These are phyloP conservation scores for Jaltomata sinuosa DNA, from an alignment of 257 asterid species.

Conservation along the genomic window DNA sequence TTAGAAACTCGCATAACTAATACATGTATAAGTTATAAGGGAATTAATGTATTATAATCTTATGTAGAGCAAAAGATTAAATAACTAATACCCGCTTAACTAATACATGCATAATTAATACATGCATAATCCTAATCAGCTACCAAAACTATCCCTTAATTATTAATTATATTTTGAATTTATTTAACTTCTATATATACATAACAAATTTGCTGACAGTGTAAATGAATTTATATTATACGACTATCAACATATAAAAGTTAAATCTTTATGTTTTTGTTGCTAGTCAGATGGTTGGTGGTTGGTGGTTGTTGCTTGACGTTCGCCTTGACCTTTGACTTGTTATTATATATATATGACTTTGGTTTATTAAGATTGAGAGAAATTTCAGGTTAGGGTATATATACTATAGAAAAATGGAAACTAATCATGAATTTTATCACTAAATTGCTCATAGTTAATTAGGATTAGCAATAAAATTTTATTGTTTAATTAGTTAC, in stretches of 20 bases:
- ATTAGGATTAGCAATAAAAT: too few relatives aligned
- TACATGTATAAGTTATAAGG: too few relatives aligned
- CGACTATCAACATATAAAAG: neutral
- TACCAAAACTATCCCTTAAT: too few relatives aligned
- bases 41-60: too few relatives aligned
- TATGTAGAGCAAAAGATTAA: too few relatives aligned
- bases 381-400: neutral
- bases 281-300: neutral
- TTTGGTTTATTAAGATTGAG: neutral
- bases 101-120: too few relatives aligned
- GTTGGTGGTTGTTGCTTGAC: neutral
- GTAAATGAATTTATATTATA: neutral
- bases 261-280: neutral
- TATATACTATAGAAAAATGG: too few relatives aligned
- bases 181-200: neutral
- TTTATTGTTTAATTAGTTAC: neutral
- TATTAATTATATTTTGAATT: neutral
- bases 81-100: too few relatives aligned
- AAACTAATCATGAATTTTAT: neutral
- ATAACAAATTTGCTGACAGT: neutral
- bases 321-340: neutral
- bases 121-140: too few relatives aligned
- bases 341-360: neutral
- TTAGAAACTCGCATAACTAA: too few relatives aligned
- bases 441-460: neutral